A percentile compares a stretch with the other conserved stretches of the same genome.
phyloP scores from a whole-genome alignment of 768 basidiomycete species.

The Psilocybe tampanensis region DNA sequence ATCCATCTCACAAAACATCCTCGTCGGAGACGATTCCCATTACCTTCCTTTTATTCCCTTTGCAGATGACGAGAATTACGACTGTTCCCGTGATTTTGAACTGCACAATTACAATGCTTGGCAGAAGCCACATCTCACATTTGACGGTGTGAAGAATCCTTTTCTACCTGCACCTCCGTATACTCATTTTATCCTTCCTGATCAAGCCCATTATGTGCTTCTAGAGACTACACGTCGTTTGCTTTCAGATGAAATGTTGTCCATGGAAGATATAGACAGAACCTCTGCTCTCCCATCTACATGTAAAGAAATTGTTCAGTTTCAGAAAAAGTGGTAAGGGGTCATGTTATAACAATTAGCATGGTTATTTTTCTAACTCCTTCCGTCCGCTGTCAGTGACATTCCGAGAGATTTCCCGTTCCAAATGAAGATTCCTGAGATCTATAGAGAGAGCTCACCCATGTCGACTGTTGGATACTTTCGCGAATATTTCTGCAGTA shows the following conservation, averaged over 20 bases:
- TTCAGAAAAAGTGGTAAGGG: conserved; percentile 8
- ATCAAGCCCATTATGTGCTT: conserved; percentile 51
- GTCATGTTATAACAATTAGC: neutral
- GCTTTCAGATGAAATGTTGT: conserved; percentile 35
- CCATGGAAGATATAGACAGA: conserved; percentile 45
- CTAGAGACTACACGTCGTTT: conserved; percentile 51
- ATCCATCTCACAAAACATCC: conserved; percentile 47
- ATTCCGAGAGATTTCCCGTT: conserved; percentile 29
- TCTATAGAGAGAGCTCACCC: neutral
- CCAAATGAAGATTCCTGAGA: neutral
- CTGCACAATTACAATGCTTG: conserved; percentile 53
- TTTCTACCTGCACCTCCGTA: neutral
- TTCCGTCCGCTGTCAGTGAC: conserved; percentile 26
- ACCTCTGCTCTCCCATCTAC: conserved; percentile 44
- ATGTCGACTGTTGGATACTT: conserved; percentile 30
- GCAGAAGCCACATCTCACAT: conserved; percentile 38
- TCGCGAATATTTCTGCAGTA: conserved; percentile 52
- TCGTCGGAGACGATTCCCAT: conserved; percentile 59
- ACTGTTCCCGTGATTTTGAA: conserved; percentile 36
- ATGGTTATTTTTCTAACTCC: neutral
- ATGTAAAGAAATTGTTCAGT: conserved; percentile 5
- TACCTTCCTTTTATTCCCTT: conserved; percentile 64
- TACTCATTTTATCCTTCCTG: neutral
- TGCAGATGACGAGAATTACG: conserved; percentile 60
- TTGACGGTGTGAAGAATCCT: conserved; percentile 34